Conservation (phyloP, 75 land plant species). For the Azolla pinnata region DNA sequence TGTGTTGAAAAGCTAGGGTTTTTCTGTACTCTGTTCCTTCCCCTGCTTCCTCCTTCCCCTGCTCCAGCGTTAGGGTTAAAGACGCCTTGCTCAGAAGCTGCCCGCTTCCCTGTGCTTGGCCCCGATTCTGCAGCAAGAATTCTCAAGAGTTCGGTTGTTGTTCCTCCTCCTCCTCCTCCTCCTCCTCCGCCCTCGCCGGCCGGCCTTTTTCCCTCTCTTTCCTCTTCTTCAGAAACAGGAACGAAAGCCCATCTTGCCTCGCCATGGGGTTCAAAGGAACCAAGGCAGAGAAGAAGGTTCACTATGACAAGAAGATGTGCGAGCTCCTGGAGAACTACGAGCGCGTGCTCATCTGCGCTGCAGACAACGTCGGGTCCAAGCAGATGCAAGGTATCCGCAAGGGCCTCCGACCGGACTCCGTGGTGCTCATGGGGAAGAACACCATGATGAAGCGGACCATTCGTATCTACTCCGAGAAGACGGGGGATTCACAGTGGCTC, state of each 20-base stretch:
- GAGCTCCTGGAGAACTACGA: slow-evolving; percentile 44
- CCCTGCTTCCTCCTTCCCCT: no score
- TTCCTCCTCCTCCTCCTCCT: no score
- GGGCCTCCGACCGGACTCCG: slow-evolving; percentile 56
- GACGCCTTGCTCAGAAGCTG: no score
- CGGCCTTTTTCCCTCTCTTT: no score
- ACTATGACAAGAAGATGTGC: slow-evolving; percentile 57
- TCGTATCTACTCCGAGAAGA: slow-evolving; percentile 42
- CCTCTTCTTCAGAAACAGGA: background rate
- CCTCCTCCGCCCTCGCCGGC: no score
- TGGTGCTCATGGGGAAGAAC: slow-evolving; percentile 69
- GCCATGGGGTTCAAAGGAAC: slow-evolving; percentile 55
- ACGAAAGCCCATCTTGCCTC: no score
- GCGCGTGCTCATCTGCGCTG: slow-evolving; percentile 41
- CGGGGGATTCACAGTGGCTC: slow-evolving; percentile 41
- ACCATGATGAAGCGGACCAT: slow-evolving; percentile 66
- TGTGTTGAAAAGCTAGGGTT: no score
- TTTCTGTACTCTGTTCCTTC: no score
- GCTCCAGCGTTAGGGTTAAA: no score
- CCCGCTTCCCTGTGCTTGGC: no score
- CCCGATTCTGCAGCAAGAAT: background rate
- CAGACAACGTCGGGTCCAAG: slow-evolving; percentile 69
- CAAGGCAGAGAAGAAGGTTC: slow-evolving; percentile 52
- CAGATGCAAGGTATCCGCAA: slow-evolving; percentile 54
- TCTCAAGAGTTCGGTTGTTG: no score